phyloP scores from a whole-genome alignment of 495 filamentous ascomycete genomes.

The Hypoxylon trugodes region DNA sequence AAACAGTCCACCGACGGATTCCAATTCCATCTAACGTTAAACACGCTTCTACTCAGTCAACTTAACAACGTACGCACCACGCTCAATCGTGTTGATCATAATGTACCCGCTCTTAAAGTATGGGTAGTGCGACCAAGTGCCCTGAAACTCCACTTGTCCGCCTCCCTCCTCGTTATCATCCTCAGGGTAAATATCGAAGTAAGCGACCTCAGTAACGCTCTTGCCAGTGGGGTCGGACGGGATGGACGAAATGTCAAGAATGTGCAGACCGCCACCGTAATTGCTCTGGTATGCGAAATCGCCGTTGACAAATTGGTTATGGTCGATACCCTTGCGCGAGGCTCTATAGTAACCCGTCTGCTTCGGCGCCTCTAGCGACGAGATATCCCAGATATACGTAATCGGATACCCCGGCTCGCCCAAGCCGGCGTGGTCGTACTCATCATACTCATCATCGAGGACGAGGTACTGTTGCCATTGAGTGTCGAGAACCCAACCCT shows the following conservation, averaged over 20 bases:
- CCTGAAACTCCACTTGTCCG: slow-evolving; percentile 63
- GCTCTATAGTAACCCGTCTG: slow-evolving; percentile 65
- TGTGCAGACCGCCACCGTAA: slow-evolving; percentile 65
- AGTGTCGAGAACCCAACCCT: slow-evolving; percentile 66
- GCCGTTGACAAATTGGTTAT: slow-evolving; percentile 68
- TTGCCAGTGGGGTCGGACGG: slow-evolving; percentile 61
- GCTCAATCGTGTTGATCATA: slow-evolving; percentile 67
- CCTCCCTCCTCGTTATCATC: slow-evolving; percentile 58
- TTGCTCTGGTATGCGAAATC: slow-evolving; percentile 65
- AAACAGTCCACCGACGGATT: not conserved
- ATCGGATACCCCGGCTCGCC: slow-evolving; percentile 57
- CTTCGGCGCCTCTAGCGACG: slow-evolving; percentile 56
- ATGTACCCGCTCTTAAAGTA: slow-evolving; percentile 66
- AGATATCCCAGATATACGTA: slow-evolving; percentile 67
- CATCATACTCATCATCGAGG: slow-evolving; percentile 69
- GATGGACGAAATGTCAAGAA: slow-evolving; percentile 64
- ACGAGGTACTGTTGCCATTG: slow-evolving; percentile 63
- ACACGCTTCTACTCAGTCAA: slow-evolving; percentile 11
- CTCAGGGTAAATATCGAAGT: slow-evolving; percentile 69
- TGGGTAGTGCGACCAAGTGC: slow-evolving; percentile 65
- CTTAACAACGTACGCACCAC: slow-evolving; percentile 64
- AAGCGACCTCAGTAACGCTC: slow-evolving; percentile 60
- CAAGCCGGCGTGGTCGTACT: slow-evolving; percentile 55
- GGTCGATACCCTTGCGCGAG: slow-evolving; percentile 61
- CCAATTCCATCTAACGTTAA: not conserved